These are phyloP conservation scores for Petasospora rhodanensis DNA, from an alignment of 1,139 yeast genomes.

Conservation along the genomic window DNA sequence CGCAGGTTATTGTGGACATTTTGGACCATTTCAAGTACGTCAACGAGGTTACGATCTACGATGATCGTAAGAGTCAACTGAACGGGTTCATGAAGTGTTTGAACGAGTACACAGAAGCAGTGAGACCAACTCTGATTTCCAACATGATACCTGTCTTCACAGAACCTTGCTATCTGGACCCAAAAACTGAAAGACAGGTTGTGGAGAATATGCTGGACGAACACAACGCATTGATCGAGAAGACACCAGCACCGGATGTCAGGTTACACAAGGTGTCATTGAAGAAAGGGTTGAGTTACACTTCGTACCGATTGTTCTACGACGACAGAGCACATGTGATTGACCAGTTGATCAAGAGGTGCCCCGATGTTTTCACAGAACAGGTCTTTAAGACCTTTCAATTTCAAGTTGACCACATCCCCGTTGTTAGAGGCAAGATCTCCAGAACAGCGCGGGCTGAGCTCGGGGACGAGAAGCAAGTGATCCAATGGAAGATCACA, in stretches of 20 bases:
- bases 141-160: conserved; percentile 29
- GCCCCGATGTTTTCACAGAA: conserved; percentile 17
- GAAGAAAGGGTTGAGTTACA: conserved; percentile 24
- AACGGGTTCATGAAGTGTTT: conserved; percentile 31
- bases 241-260: conserved; percentile 9
- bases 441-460: conserved; percentile 9
- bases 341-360: conserved; percentile 11
- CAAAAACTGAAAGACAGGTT: conserved; percentile 28
- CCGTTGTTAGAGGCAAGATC: conserved; percentile 17
- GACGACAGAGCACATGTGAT: conserved; percentile 22
- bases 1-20: conserved; percentile 32
- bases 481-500: not conserved
- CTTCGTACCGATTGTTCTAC: conserved; percentile 25
- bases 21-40: conserved; percentile 29
- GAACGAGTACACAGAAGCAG: conserved; percentile 26
- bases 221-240: conserved; percentile 28
- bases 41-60: conserved; percentile 34
- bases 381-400: conserved; percentile 11
- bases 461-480: conserved; percentile 2
- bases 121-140: conserved; percentile 23
- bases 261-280: conserved; percentile 19
- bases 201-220: conserved; percentile 27
- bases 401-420: conserved; percentile 22
- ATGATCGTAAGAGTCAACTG: conserved; percentile 37
- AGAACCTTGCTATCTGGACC: conserved; percentile 27